Percentiles rank a stretch among this genome's conserved stretches.
phyloP scores from a whole-genome alignment of 2,329 filamentous ascomycete species.

The Magnaporthales sp. region DNA sequence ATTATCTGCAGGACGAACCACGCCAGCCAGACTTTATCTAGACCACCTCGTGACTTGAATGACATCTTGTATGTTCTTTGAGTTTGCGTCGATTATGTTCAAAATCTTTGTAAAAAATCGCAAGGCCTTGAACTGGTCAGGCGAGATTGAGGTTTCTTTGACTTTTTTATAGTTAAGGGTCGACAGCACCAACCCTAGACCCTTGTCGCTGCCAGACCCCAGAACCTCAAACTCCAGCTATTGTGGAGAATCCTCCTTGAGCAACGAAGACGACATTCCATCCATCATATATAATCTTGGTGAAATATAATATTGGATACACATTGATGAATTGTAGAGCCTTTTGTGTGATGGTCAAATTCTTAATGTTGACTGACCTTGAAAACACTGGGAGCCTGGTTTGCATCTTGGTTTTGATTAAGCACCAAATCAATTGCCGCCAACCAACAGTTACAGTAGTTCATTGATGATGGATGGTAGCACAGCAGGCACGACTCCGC shows the following conservation, averaged over 20 bases:
- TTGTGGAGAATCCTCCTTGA: not conserved
- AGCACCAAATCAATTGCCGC: too few relatives aligned
- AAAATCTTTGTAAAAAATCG: not conserved
- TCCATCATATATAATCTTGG: too few relatives aligned
- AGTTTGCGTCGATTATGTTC: not conserved
- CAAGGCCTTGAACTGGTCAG: not conserved
- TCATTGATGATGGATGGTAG: not conserved
- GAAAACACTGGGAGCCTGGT: too few relatives aligned
- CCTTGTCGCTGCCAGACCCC: too few relatives aligned
- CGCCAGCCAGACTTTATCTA: constrained; percentile 21
- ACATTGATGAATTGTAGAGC: not conserved
- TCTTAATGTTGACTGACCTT: too few relatives aligned
- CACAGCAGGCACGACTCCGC: not conserved
- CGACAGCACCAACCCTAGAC: not conserved
- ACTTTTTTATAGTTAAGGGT: too few relatives aligned
- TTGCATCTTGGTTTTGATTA: too few relatives aligned
- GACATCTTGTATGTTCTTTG: not conserved
- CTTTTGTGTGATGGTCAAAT: too few relatives aligned
- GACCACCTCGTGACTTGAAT: constrained; percentile 8
- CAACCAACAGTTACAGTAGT: too few relatives aligned
- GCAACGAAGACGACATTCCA: not conserved
- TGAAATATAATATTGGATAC: not conserved
- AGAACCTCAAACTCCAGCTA: not conserved
- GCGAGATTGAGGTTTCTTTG: not conserved
- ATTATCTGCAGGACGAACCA: constrained; percentile 23